Evolutionary conservation across 2,329 filamentous ascomycete species (phyloP), one percentile per base, ranked within the genome.

Genomic region (Cercospora beticola): DNA sequence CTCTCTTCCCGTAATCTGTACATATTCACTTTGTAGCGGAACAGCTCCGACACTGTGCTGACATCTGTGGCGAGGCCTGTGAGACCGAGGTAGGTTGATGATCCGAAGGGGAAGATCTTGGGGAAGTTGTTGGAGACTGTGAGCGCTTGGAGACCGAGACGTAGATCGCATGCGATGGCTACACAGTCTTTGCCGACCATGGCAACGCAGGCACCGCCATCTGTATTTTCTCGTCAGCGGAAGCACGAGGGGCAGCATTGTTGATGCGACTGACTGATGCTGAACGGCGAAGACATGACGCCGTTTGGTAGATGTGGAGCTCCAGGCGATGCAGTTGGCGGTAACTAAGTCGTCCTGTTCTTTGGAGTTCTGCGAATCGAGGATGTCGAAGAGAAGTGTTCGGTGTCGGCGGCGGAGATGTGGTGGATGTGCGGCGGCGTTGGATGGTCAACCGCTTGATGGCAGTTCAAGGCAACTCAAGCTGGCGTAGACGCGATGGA

Each of bases 161-260:
- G 94, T 74, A 99, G 92, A 83, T 99, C 95, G 86, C 95, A 99
- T 81, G 95, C 95, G 80, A 99, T 98, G 83, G 95, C 95, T 70
- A 99, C 95, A 83, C 95, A 99, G 89, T 98, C 94, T 85, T 99
- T 98, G 86, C 95, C 95, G 74, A 97, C 94, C 95, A 98, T 98
- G 83, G 94, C 94, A 75, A 98, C 93, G 83, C 91, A 94, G 85
- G 94, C 94, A 81, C 94, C 94, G 84, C 94, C 94, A 82, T 90
- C 88, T 89, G 73, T 43, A 10, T 18, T 26, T 33, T 43, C 23
- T 16, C 64, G 52, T 72, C 60, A 72, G 71, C 40, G 46, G 5
- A 67, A 49, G 30, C 54, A 64, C 30, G 16, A 58, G 14, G 36
- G 33, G 5, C 26, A 54, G 28, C 49, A 30, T 57, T 26, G 18